phyloP scores from a whole-genome alignment of 345 rosid species.

The Eucalyptus albens region DNA sequence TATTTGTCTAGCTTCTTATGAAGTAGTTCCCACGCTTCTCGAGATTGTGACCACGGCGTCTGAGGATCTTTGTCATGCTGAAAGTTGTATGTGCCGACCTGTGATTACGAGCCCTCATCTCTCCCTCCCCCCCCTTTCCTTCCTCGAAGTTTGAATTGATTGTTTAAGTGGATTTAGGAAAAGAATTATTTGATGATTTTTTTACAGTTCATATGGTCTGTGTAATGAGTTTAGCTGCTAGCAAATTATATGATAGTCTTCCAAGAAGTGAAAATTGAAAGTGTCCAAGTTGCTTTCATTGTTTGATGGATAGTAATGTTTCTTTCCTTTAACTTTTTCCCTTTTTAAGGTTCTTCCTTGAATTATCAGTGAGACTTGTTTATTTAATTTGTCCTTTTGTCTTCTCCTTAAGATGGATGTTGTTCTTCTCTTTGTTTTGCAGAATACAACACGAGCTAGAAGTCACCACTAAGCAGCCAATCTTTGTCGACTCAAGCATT shows the following conservation, averaged over 20 bases:
- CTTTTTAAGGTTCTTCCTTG: background rate
- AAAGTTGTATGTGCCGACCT: background rate
- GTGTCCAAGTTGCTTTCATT: background rate
- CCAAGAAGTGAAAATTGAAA: background rate
- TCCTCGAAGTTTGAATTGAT: background rate
- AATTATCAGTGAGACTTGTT: background rate
- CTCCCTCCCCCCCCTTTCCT: background rate
- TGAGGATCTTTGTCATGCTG: background rate
- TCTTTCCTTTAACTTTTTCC: background rate
- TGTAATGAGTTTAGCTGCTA: background rate
- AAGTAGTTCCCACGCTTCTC: background rate
- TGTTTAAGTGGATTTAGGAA: background rate
- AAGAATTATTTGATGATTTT: background rate
- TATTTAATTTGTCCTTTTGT: background rate
- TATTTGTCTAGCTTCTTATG: background rate
- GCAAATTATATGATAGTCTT: background rate
- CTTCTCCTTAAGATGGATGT: background rate
- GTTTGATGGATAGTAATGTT: background rate
- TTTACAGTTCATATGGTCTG: background rate
- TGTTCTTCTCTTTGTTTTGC: background rate
- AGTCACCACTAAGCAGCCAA: slow-evolving; percentile 82
- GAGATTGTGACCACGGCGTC: background rate
- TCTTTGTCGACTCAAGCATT: slow-evolving; percentile 95
- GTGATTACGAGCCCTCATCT: background rate
- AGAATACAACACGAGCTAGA: slow-evolving; percentile 96